Conservation (phyloP, 805 yeast species). For the Clavispora phyllophila region DNA sequence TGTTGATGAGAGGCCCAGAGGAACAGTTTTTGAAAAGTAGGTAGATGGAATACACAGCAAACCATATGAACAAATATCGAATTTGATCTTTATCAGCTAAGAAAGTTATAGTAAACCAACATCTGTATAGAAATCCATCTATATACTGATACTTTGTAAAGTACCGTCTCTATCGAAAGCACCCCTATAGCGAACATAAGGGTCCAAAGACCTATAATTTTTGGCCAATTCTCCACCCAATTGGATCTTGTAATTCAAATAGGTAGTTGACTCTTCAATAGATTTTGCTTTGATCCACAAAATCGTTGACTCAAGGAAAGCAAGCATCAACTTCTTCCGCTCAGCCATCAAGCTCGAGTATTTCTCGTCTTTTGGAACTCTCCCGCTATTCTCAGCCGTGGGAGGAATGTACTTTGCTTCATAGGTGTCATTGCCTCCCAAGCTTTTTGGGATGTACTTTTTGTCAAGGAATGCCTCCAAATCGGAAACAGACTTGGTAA, state of each 20-base stretch:
- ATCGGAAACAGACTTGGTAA: conserved; percentile 68
- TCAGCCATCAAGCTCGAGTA: conserved; percentile 43
- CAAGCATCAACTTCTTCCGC: conserved; percentile 49
- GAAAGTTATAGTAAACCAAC: too few species aligned
- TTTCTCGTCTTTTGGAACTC: conserved; percentile 30
- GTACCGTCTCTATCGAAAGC: conserved; percentile 16
- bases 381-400: conserved; percentile 44
- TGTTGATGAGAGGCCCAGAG: conserved; percentile 31
- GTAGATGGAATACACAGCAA: too few species aligned
- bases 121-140: too few species aligned
- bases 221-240: conserved; percentile 49
- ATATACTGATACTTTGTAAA: conserved; percentile 8
- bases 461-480: conserved; percentile 57
- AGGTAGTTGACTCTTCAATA: conserved; percentile 42
- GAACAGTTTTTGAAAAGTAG: not conserved
- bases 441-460: conserved; percentile 55
- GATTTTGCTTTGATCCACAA: conserved; percentile 74
- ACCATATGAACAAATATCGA: too few species aligned
- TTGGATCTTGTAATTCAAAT: conserved; percentile 49
- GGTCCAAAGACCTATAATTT: conserved; percentile 59
- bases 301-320: conserved; percentile 60
- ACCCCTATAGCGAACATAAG: conserved; percentile 14
- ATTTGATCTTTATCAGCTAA: too few species aligned
- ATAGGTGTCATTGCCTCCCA: conserved; percentile 70
- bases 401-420: conserved; percentile 65